Evolutionary conservation across 768 basidiomycete species (phyloP).

Genomic region (Fibroporia radiculosa): DNA sequence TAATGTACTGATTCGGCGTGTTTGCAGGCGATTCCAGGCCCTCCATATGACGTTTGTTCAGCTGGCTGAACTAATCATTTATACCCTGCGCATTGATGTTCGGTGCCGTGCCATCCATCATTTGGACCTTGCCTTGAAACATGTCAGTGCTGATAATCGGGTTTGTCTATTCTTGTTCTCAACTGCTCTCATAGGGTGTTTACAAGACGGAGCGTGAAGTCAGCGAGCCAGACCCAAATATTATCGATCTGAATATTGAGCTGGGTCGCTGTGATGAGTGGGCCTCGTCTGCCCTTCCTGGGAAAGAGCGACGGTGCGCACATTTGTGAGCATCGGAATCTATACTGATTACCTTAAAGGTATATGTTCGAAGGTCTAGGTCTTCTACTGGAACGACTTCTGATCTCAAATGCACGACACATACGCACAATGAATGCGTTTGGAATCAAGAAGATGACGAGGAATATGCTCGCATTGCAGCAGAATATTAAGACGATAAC

Average conservation of each 20-base stretch:
- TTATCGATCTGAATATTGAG: constrained; percentile 79
- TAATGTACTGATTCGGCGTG: constrained; percentile 7
- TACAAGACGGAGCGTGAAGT: constrained; percentile 78
- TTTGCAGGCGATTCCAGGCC: constrained; percentile 78
- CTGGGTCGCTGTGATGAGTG: constrained; percentile 71
- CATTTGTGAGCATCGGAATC: not conserved
- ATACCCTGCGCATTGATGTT: constrained; percentile 82
- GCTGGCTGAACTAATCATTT: constrained; percentile 77
- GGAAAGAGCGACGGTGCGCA: constrained; percentile 60
- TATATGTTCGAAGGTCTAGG: constrained; percentile 86
- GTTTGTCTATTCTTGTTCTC: not conserved
- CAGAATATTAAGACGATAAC: constrained; percentile 81
- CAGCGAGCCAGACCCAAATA: constrained; percentile 85
- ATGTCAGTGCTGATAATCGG: constrained; percentile 18
- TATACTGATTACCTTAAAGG: constrained; percentile 30
- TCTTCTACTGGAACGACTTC: constrained; percentile 73
- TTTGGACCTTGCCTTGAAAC: constrained; percentile 69
- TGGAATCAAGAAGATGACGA: constrained; percentile 80
- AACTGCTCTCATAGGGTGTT: constrained; percentile 51
- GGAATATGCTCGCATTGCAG: constrained; percentile 87
- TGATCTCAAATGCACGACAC: constrained; percentile 67
- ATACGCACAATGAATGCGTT: constrained; percentile 62
- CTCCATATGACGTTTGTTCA: constrained; percentile 87
- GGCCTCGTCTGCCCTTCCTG: constrained; percentile 51
- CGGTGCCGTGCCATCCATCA: constrained; percentile 80